These are phyloP conservation scores for Teunomyces lycoperdinae DNA, from an alignment of 805 yeast species.

Conservation along the genomic window DNA sequence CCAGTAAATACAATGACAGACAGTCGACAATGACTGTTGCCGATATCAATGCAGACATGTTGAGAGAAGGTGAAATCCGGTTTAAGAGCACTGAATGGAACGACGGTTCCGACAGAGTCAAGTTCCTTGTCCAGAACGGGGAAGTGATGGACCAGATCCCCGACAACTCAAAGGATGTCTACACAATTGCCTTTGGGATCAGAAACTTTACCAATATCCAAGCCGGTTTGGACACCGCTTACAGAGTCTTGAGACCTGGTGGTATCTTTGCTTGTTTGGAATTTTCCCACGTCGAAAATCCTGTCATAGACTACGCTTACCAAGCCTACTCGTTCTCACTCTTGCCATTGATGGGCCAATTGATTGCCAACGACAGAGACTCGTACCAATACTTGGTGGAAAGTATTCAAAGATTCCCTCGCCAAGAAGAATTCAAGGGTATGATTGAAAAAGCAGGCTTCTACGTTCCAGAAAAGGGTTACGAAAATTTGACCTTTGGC, in stretches of 20 bases:
- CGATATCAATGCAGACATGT: constrained; percentile 95
- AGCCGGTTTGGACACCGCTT: constrained; percentile 91
- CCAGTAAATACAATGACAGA: constrained; percentile 68
- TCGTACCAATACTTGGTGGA: constrained; percentile 96
- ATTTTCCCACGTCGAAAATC: constrained; percentile 87
- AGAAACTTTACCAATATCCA: constrained; percentile 94
- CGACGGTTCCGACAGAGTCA: constrained; percentile 60
- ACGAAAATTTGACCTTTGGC: constrained; percentile 91
- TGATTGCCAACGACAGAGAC: constrained; percentile 92
- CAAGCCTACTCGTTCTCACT: constrained; percentile 85
- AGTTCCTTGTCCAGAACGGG: constrained; percentile 88
- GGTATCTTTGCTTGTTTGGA: constrained; percentile 97
- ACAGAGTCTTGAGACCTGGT: constrained; percentile 93
- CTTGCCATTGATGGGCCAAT: constrained; percentile 92
- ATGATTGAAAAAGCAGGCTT: constrained; percentile 97
- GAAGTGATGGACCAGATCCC: constrained; percentile 81
- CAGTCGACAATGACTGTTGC: constrained; percentile 83
- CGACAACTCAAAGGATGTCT: constrained; percentile 87
- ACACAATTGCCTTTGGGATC: constrained; percentile 96
- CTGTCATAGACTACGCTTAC: constrained; percentile 69
- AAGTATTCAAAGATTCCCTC: constrained; percentile 87
- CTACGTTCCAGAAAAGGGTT: constrained; percentile 80
- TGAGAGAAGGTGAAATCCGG: constrained; percentile 85
- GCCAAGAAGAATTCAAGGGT: constrained; percentile 82
- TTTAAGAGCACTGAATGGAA: constrained; percentile 58